Percentiles rank a stretch among this genome's conserved stretches.
Evolutionary conservation across 768 basidiomycete genomes (phyloP).

Genomic region (Calocera cornea): DNA sequence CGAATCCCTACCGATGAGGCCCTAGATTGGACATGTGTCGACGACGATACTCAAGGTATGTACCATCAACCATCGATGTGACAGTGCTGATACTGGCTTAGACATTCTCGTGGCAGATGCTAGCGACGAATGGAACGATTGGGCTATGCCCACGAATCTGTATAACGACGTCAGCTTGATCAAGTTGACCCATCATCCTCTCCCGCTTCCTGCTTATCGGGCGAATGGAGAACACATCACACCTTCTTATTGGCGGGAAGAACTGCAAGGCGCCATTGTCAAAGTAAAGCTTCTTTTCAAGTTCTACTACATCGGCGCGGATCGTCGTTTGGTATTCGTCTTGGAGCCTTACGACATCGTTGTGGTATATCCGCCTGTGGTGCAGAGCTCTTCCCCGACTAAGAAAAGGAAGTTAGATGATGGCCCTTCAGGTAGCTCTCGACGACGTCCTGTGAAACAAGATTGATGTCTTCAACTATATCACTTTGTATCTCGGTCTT

Average conservation of each 20-base stretch:
- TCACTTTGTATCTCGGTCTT: too few species aligned
- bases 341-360: not conserved
- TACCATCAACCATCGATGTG: not conserved
- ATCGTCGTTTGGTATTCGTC: not conserved
- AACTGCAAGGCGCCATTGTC: not conserved
- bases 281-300: not conserved
- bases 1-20: not conserved
- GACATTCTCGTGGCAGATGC: not conserved
- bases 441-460: not conserved
- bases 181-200: not conserved
- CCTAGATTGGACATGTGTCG: too few species aligned
- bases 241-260: not conserved
- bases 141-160: not conserved
- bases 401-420: not conserved
- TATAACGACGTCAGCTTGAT: not conserved
- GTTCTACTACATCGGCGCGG: not conserved
- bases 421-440: not conserved
- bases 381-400: not conserved
- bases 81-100: not conserved
- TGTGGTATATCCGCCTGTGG: not conserved
- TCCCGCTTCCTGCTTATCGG: not conserved
- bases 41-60: too few species aligned
- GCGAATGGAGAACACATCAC: not conserved
- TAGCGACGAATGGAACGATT: not conserved
- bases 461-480: too few species aligned